Conservation (phyloP, 1,139 yeast genomes). For the Lodderomyces metapsilosis region DNA sequence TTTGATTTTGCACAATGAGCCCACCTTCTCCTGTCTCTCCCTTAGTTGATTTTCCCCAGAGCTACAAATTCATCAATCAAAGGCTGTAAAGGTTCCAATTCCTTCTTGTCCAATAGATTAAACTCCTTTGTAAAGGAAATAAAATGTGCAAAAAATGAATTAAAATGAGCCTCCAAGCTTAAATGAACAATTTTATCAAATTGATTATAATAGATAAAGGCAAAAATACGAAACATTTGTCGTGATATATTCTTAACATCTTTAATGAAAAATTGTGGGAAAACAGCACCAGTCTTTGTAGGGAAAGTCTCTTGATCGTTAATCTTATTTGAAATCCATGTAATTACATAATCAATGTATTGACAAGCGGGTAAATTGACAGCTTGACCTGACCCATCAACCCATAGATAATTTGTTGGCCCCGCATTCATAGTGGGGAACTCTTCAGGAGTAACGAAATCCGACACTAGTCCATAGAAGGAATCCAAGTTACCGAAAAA, state of each 20-base stretch:
- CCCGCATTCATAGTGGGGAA: slow-evolving; percentile 97
- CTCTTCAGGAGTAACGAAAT: slow-evolving; percentile 83
- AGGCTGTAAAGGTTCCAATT: slow-evolving; percentile 73
- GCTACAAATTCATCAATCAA: slow-evolving; percentile 76
- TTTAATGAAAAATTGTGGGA: slow-evolving; percentile 80
- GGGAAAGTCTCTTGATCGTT: slow-evolving; percentile 92
- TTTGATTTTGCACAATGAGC: too few relatives aligned
- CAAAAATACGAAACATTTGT: slow-evolving; percentile 96
- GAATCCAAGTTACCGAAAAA: slow-evolving; percentile 82
- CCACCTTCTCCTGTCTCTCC: too few relatives aligned
- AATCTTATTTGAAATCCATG: slow-evolving; percentile 86
- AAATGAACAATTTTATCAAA: slow-evolving; percentile 89
- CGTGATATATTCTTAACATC: slow-evolving; percentile 84
- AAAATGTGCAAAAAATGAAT: slow-evolving; percentile 95
- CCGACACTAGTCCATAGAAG: slow-evolving; percentile 84
- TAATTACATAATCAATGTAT: slow-evolving; percentile 85
- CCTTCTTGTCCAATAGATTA: slow-evolving; percentile 72
- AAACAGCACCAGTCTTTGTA: slow-evolving; percentile 88
- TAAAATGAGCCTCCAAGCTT: slow-evolving; percentile 96
- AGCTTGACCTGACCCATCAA: slow-evolving; percentile 74
- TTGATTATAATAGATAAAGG: slow-evolving; percentile 92
- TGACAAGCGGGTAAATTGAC: slow-evolving; percentile 89
- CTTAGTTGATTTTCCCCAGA: slow-evolving; percentile 70
- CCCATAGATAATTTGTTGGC: slow-evolving; percentile 86
- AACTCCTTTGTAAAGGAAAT: slow-evolving; percentile 84